phyloP scores from a whole-genome alignment of 177 flowering plant genomes.

The Vitis hybrid region DNA sequence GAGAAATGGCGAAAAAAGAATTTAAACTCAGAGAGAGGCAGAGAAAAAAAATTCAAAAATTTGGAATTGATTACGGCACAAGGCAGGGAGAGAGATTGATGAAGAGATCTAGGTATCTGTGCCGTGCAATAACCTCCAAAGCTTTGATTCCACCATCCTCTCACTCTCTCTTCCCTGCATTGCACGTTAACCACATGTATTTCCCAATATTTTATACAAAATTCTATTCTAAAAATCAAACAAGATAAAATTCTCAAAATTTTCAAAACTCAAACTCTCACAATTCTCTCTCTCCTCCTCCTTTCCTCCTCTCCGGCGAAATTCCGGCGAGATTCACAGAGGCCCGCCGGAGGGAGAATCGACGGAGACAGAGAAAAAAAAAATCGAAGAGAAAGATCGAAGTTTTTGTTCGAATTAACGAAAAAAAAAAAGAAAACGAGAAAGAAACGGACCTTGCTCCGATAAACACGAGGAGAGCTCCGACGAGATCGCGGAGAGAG shows the following conservation, averaged over 20 bases:
- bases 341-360: slow-evolving; percentile 19
- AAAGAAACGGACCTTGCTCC: not conserved
- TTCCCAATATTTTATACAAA: slow-evolving; percentile 1
- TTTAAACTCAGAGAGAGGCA: not conserved
- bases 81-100: slow-evolving; percentile 49
- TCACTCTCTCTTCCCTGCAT: slow-evolving; percentile 44
- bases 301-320: slow-evolving; percentile 5
- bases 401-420: not conserved
- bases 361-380: slow-evolving; percentile 3
- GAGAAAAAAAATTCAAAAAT: not conserved
- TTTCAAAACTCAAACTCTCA: not conserved
- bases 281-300: not conserved
- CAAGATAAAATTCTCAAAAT: not conserved
- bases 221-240: not conserved
- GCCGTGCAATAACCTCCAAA: slow-evolving; percentile 69
- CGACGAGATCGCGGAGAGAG: slow-evolving; percentile 3
- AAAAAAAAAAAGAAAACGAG: not conserved
- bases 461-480: slow-evolving; percentile 15
- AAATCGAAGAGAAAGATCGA: not conserved
- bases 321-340: not conserved
- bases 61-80: slow-evolving; percentile 58
- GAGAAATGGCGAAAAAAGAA: slow-evolving; percentile 4
- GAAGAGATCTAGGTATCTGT: slow-evolving; percentile 53
- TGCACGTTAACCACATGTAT: slow-evolving; percentile 48
- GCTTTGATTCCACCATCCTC: slow-evolving; percentile 35